Evolutionary conservation across 208 protist genomes (phyloP).

Genomic region (Leishmania martiniquensis): DNA sequence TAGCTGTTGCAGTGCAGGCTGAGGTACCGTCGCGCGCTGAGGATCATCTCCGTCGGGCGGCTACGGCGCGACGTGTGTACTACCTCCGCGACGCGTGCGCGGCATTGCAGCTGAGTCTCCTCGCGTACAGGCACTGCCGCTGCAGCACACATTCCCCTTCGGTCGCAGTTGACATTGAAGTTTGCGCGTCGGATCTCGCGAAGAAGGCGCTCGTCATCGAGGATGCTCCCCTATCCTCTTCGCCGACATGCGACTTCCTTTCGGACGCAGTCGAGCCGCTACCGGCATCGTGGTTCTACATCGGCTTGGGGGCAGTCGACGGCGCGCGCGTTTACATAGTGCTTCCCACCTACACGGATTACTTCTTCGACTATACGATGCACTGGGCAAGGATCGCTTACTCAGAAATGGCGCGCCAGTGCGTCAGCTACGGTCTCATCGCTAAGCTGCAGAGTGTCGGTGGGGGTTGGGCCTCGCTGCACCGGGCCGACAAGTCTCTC

Average conservation of each 20-base stretch:
- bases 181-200: constrained; percentile 16
- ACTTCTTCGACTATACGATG: constrained; percentile 44
- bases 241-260: background rate
- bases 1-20: background rate
- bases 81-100: constrained; percentile 33
- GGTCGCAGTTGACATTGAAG: constrained; percentile 13
- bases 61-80: background rate
- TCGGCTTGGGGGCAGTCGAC: background rate
- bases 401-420: constrained; percentile 57
- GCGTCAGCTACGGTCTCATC: constrained; percentile 42
- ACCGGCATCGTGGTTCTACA: constrained; percentile 9
- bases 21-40: background rate
- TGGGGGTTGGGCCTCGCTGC: constrained; percentile 80
- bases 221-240: background rate
- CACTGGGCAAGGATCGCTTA: constrained; percentile 47
- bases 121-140: constrained; percentile 4
- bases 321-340: constrained; percentile 29
- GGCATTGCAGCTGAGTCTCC: constrained; percentile 19
- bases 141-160: background rate
- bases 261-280: background rate
- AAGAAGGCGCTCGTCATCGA: background rate
- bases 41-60: background rate
- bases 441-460: constrained; percentile 70
- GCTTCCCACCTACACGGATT: constrained; percentile 34
- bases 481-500: constrained; percentile 58